Base-by-base conservation (phyloP, 192 early-diverging fungal genomes). In the Umbelopsis vinacea region DNA sequence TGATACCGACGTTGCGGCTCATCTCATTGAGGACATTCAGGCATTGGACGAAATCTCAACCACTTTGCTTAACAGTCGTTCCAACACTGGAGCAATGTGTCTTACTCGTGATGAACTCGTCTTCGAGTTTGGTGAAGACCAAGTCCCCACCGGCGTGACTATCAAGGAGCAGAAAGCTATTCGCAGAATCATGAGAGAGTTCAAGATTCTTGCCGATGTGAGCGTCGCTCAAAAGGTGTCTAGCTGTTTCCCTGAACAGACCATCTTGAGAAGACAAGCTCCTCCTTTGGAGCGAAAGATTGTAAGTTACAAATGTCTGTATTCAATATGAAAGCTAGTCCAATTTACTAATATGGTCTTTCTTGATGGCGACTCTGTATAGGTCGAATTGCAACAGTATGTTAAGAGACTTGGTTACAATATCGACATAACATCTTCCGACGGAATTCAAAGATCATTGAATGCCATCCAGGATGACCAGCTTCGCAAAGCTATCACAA, bases 151-250 rank as follows among this genome's bases (percentile, higher is more conserved):
- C 91, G 94, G 33, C 88, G 92, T 77, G 76, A 95, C 76, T 92
- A 92, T 85, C 91, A 94, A 66, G 80, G 92, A 50, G 93, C 97
- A 85, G 94, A 96, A 63, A 91, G 92, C 37, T 92, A 94, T 79
- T 86, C 91, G 8, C 80, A 63, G 14, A n/a, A 71, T 99, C 15
- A 92, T 99, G 29, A 94, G 98, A 76, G 96, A 99, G 77, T 98
- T 99, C 72, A 97, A 97, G 90, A 85, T 96, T 52, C 83, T 98
- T 29, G 96, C 96, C 17, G 97, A 99, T 71, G 96, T 95, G 66
- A 93, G 89, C 71, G 97, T 98, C 4, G 96, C 97, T 4, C 88
- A 91, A 74, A 93, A 95, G 75, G 97, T 98, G 24, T 90, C 89
- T 69, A 86, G 91, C 69, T 81, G 86, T 71, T 95, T 96, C 77